Evolutionary conservation across 2,329 filamentous ascomycete genomes (phyloP).

Genomic region (Endocalyx cinctus): DNA sequence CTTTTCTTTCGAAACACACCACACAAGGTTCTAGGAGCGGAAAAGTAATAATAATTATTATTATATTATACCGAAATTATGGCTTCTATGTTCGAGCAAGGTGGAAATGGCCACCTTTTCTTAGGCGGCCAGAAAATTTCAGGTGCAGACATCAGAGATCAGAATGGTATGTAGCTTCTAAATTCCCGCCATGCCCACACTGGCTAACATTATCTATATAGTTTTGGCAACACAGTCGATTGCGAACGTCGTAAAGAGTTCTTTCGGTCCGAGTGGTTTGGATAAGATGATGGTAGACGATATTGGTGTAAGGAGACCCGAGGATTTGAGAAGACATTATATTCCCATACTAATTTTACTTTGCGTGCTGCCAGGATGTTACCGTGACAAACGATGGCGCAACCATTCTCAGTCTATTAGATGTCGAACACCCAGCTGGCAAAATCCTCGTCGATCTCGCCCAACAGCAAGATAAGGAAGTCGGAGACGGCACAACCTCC

Average conservation of each 20-base stretch:
- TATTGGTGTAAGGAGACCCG: constrained; percentile 68
- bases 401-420: constrained; percentile 89
- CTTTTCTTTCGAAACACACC: constrained; percentile 5
- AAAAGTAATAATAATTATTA: constrained; percentile 1
- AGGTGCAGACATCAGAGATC: constrained; percentile 91
- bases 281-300: constrained; percentile 99
- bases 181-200: constrained; percentile 1
- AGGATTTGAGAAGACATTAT: constrained; percentile 1
- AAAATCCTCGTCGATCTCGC: constrained; percentile 98
- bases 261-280: constrained; percentile 91
- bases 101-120: constrained; percentile 93
- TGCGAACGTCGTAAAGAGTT: constrained; percentile 98
- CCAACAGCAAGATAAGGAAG: constrained; percentile 98
- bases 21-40: constrained; percentile 1
- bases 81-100: constrained; percentile 94
- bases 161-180: constrained; percentile 66
- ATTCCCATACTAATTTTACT: constrained; percentile 14
- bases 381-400: constrained; percentile 99
- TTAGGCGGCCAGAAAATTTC: constrained; percentile 97
- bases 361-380: constrained; percentile 62
- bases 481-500: constrained; percentile 96
- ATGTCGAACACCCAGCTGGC: constrained; percentile 95
- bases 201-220: constrained; percentile 32
- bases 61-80: too few species aligned
- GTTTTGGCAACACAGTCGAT: constrained; percentile 95